phyloP scores from a whole-genome alignment of 371 early-diverging fungal species.

The Saksenaea oblongispora region DNA sequence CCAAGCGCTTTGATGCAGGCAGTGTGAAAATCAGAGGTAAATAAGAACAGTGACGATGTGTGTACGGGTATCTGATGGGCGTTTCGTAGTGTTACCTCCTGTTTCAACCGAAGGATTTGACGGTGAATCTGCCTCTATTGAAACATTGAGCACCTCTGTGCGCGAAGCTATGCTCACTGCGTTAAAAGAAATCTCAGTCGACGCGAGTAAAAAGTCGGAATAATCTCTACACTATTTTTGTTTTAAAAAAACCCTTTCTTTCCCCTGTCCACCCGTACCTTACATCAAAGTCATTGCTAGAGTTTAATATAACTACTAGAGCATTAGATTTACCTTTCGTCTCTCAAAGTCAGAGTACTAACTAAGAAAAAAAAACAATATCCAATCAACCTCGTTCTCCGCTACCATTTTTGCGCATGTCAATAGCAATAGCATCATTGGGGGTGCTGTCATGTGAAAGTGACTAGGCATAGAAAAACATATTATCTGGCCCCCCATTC shows the following conservation, averaged over 20 bases:
- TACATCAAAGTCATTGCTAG: background rate
- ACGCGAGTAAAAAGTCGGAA: slow-evolving; percentile 18
- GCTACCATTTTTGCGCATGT: background rate
- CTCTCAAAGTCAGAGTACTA: background rate
- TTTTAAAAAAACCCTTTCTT: background rate
- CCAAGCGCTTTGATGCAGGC: slow-evolving; percentile 67
- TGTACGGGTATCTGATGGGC: background rate
- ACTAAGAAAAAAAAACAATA: background rate
- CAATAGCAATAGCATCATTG: too few species aligned
- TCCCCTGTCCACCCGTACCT: background rate
- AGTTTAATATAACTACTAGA: background rate
- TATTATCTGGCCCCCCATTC: too few species aligned
- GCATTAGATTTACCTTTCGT: background rate
- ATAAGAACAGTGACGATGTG: background rate
- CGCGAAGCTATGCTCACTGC: slow-evolving; percentile 76
- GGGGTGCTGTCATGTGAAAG: too few species aligned
- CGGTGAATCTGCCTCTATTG: slow-evolving; percentile 70
- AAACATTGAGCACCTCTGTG: slow-evolving; percentile 62
- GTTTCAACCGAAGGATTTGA: slow-evolving; percentile 66
- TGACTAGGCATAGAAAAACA: too few species aligned
- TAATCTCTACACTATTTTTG: background rate
- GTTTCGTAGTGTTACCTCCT: slow-evolving; percentile 67
- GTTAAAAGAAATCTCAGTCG: slow-evolving; percentile 64
- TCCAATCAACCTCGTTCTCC: too few species aligned
- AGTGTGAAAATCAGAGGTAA: slow-evolving; percentile 72